Evolutionary conservation across 805 yeast species (phyloP).

Genomic region (Cyberlindnera petersonii): DNA sequence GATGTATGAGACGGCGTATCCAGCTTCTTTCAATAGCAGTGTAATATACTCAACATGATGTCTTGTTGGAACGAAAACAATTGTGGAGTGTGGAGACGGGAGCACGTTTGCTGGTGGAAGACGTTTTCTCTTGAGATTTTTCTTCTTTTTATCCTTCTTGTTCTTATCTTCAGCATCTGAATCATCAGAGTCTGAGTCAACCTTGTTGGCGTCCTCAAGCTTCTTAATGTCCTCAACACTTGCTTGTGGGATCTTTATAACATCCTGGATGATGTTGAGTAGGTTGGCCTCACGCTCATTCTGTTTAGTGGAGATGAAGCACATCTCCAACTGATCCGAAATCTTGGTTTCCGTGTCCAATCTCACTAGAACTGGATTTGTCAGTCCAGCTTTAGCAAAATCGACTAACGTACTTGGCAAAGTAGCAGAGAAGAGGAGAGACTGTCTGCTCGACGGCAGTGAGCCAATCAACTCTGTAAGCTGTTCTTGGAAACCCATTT

Average conservation of each 20-base stretch:
- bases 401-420: slow-evolving; percentile 89
- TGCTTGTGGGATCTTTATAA: slow-evolving; percentile 80
- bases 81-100: slow-evolving; percentile 84
- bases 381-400: slow-evolving; percentile 94
- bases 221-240: slow-evolving; percentile 61
- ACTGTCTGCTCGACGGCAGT: slow-evolving; percentile 79
- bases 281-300: slow-evolving; percentile 89
- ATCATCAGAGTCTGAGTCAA: slow-evolving; percentile 47
- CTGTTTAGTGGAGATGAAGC: slow-evolving; percentile 73
- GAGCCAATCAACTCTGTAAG: slow-evolving; percentile 83
- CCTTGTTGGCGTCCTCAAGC: slow-evolving; percentile 40
- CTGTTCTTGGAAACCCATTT: slow-evolving; percentile 94
- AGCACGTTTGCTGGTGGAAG: slow-evolving; percentile 77
- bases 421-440: slow-evolving; percentile 90
- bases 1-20: slow-evolving; percentile 83
- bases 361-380: slow-evolving; percentile 88
- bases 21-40: slow-evolving; percentile 63
- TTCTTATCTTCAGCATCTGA: slow-evolving; percentile 43
- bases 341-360: slow-evolving; percentile 90
- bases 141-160: slow-evolving; percentile 31
- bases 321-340: slow-evolving; percentile 88
- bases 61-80: slow-evolving; percentile 92
- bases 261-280: slow-evolving; percentile 70
- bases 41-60: slow-evolving; percentile 95
- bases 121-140: slow-evolving; percentile 46